Evolutionary conservation across 192 early-diverging fungal species (phyloP), one percentile per base, ranked within the genome.

Genomic region (Coemansia sp.): DNA sequence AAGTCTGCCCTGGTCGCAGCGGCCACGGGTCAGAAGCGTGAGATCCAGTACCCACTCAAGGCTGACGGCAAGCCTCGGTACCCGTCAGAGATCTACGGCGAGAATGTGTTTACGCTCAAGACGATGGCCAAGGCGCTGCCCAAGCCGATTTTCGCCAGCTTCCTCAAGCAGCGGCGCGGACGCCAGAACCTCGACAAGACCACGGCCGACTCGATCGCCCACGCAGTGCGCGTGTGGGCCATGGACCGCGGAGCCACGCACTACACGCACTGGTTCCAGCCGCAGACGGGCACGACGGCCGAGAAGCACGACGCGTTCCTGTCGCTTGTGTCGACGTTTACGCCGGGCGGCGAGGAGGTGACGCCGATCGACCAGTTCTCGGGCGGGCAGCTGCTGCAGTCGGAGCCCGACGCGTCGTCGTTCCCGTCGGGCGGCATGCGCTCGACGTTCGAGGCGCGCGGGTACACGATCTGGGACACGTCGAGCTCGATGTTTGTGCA

Each of bases 231-330:
- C 40, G 90, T 97, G 66, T 99, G 98, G 98, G 95, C 98, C 70
- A 93, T 96, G 93, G 92, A 96, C 77, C 91, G 91, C 74, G 95
- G 95, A 49, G 94, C 96, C 59, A 97, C 96, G 46, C 98, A 99
- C 88, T 99, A 96, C 77, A 98, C 96, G 44, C 98, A 99, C 87
- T 98, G 96, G 96, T 99, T 99, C 92, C 98, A 99, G 88, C 98
- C 98, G 73, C 94, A 97, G 87, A 99, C 96, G 14, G 98, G 92
- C 62, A 89, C 94, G 55, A 99, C 98, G 55, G 98, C 98, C 67
- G 96, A 98, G 87, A 99, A 99, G 89, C 98, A 99, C 84, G 98
- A 99, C 87, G 89, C 94, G 57, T 99, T 99, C 89, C 85, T 99
- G 76, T 90, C 91, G 26, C 84, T 99, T 38, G 93, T 94, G 77